Base-by-base conservation (phyloP, 306 rosid genomes). In the Quercus wislizeni region DNA sequence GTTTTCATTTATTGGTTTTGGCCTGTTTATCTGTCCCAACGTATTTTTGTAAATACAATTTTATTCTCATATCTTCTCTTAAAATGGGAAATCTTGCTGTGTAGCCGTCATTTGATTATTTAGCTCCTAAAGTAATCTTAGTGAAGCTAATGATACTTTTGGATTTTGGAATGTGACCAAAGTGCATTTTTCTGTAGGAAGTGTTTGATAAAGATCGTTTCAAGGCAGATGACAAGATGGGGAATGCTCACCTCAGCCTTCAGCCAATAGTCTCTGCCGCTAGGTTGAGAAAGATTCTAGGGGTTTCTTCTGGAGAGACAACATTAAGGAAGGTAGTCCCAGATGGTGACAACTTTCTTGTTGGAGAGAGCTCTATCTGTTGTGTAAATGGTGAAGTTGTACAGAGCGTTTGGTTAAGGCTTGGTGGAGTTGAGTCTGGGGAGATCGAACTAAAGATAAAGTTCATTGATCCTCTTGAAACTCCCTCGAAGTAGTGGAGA, bases 201-300 rank as follows among this genome's bases (percentile, higher is more conserved):
- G 98, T 96, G 54, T 96, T 96, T 74, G 98, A 96, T 64, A 95
- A 93, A 84, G 97, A 93, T 86, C 93, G 91, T 69, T 86, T 93
- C 86, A 95, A 95, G 89, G 71, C 93, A 14, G 99, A 95, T 83
- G 99, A 95, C 87, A 88, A 96, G 82, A 96, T 96, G 99, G 99
- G 99, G 55, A 90, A 87, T 83, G 99, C 98, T 11, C 81, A 89
- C 78, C 84, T 96, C 68, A 91, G 82, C 84, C 98, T 96, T 76
- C 97, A 93, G 78, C 99, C 99, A 9, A 63, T 93, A 74, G 88
- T 90, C 69, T 93, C 98, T 0, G 93, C 99, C 14, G 94, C 97
- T 10, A 85, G 99, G 81, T 75, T 96, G 83, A 83, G 89, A 78
- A 90, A 91, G n/a, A 90, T 91, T 64, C 81, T 91, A 35, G 59